Conservation (phyloP, 129 eudicot genomes). For the Flaveria linearis region DNA sequence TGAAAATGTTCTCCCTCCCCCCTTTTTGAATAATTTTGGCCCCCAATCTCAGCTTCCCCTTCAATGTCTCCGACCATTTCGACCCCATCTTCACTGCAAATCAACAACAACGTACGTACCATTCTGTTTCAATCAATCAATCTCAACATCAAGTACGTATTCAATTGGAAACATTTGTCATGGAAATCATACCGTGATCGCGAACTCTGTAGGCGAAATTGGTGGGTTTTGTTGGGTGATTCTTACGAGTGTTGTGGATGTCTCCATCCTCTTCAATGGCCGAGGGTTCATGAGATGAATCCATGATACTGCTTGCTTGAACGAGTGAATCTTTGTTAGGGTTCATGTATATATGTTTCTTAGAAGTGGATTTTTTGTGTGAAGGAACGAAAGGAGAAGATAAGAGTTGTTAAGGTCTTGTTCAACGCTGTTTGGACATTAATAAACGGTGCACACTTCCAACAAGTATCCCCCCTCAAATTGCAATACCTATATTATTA, state of each 20-base stretch:
- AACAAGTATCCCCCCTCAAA: background rate
- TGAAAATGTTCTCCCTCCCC: conserved; percentile 57
- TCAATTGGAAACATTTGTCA: background rate
- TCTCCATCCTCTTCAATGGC: conserved; percentile 33
- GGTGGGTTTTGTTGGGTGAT: conserved; percentile 19
- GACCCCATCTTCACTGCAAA: conserved; percentile 59
- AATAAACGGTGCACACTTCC: conserved; percentile 19
- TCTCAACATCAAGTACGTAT: too few relatives aligned
- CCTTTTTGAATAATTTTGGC: conserved; percentile 50
- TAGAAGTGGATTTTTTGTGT: background rate
- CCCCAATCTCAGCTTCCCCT: conserved; percentile 63
- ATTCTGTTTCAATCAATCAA: too few relatives aligned
- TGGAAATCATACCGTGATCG: conserved; percentile 45
- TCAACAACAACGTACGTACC: background rate
- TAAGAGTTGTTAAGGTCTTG: background rate
- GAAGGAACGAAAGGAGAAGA: background rate
- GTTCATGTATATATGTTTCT: background rate
- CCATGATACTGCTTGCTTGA: too few relatives aligned
- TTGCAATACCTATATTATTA: background rate
- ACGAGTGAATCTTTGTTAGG: conserved; percentile 1
- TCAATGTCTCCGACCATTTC: conserved; percentile 46
- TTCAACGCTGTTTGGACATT: conserved; percentile 11
- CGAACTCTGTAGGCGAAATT: conserved; percentile 49
- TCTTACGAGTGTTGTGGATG: conserved; percentile 1
- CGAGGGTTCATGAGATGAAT: conserved; percentile 7